Percentiles rank a stretch among this genome's conserved stretches.
Conservation (phyloP, 1,284 basidiomycete species). For the Schizophyllum commune region DNA sequence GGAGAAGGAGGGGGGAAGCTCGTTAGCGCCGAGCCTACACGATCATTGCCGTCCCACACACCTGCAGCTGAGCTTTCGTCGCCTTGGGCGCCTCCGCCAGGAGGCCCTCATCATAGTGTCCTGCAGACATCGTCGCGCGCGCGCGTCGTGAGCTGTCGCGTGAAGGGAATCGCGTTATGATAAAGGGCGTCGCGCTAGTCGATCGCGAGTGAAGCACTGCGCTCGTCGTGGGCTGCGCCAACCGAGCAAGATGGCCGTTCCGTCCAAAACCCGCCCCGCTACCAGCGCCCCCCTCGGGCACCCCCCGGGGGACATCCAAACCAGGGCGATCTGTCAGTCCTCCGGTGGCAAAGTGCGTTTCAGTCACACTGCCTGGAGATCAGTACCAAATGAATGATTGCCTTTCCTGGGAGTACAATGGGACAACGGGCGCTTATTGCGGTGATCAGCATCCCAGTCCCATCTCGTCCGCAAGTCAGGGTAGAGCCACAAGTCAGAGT, state of each 20-base stretch:
- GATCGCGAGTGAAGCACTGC: not conserved
- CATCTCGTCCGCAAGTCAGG: no score
- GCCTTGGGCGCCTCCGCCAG: constrained; percentile 35
- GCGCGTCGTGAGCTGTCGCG: not conserved
- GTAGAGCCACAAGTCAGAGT: no score
- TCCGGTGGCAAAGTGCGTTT: not conserved
- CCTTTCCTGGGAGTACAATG: not conserved
- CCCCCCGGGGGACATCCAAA: not conserved
- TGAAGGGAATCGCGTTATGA: not conserved
- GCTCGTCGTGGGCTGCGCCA: no score
- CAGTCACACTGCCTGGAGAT: not conserved
- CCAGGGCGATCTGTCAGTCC: not conserved
- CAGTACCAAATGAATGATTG: not conserved
- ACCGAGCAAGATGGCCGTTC: not conserved
- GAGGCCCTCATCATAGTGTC: constrained; percentile 34
- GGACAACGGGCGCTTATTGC: not conserved
- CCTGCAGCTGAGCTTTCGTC: constrained; percentile 40
- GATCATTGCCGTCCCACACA: constrained; percentile 9
- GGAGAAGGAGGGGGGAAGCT: no score
- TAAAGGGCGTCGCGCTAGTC: no score
- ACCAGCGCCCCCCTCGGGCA: not conserved
- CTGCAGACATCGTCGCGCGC: not conserved
- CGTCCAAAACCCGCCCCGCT: no score
- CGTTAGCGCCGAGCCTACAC: no score
- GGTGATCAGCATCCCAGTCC: no score